Evolutionary conservation across 2,329 filamentous ascomycete genomes (phyloP).

Genomic region (Ilyonectria mors-panacis): DNA sequence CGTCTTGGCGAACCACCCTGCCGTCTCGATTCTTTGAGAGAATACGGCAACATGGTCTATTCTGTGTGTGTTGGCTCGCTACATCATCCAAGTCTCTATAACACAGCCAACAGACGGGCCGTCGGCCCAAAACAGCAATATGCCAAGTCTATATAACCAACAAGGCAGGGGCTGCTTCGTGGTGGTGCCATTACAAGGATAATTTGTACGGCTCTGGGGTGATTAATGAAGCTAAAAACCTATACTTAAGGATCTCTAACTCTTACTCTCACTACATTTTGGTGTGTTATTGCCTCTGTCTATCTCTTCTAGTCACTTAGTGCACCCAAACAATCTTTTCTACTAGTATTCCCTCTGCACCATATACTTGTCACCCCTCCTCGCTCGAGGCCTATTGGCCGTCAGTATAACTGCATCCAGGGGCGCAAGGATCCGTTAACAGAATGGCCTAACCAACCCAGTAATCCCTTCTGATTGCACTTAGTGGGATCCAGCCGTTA

Average conservation of each 20-base stretch:
- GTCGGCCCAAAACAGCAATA: constrained; percentile 6
- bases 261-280: constrained; percentile 1
- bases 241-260: constrained; percentile 20
- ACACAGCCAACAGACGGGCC: not conserved
- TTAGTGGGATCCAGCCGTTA: constrained; percentile 17
- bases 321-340: not conserved
- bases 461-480: constrained; percentile 25
- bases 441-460: constrained; percentile 14
- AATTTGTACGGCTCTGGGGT: constrained; percentile 5
- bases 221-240: constrained; percentile 1
- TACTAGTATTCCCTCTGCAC: not conserved
- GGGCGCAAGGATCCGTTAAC: constrained; percentile 11
- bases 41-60: not conserved
- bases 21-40: not conserved
- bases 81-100: constrained; percentile 9
- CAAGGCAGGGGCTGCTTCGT: not conserved
- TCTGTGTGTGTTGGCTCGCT: constrained; percentile 10
- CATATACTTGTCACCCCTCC: constrained; percentile 7
- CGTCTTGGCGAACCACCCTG: constrained; percentile 7
- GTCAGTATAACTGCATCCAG: constrained; percentile 9
- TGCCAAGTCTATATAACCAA: not conserved
- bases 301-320: constrained; percentile 8
- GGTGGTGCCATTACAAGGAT: constrained; percentile 4
- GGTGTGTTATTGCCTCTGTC: constrained; percentile 8
- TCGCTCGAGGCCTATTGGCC: constrained; percentile 5